Base-by-base conservation (phyloP, 495 filamentous ascomycete genomes). In the Aspergillus carlsbadensis region DNA sequence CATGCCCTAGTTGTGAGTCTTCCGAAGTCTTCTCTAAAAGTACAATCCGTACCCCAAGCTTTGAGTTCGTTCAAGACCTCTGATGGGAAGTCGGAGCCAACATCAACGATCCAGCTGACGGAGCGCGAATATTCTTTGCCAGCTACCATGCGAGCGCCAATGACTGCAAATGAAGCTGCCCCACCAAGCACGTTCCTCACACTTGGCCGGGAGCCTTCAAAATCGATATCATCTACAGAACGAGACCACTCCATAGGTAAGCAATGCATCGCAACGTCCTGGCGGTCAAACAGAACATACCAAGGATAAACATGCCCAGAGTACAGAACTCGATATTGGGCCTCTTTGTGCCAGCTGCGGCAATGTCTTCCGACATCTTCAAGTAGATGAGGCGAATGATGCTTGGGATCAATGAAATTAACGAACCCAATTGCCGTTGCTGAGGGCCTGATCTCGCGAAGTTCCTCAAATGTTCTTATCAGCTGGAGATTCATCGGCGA, bases 261-360 rank as follows among this genome's bases (percentile, higher is more conserved):
- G 46, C 46, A 53, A 45, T 52, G 48, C 50, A 52, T 26, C 24
- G 24, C 20, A 1, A 36, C 20, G 6, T 18, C 40, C 33, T 33
- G 41, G 36, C 10, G 44, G 39, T 10, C 10, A 35, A 31, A 26
- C 40, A 52, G 50, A 65, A 48, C 69, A 65, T 81, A 95, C 92
- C 92, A 54, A 98, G 88, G 45, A 96, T 96, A 63, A 96, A 92
- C 93, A 97, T 96, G 65, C 91, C 93, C 64, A 98, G 67, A 1
- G 92, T 96, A 61, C 87, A 88, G 64, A 96, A 92, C 56, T 92
- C 88, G 45, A 92, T 83, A 26, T 64, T 58, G 20, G 34, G 41
- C 18, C 33, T 43, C 36, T 42, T 41, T 3, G 14, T 13, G 0
- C 53, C 56, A 44, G 54, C 54, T 1, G 18, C 18, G 17, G 8